A percentile compares a stretch with the other conserved stretches of the same genome.
Conservation (phyloP, 2,329 filamentous ascomycete species). For the Phialophora verrucosa region DNA sequence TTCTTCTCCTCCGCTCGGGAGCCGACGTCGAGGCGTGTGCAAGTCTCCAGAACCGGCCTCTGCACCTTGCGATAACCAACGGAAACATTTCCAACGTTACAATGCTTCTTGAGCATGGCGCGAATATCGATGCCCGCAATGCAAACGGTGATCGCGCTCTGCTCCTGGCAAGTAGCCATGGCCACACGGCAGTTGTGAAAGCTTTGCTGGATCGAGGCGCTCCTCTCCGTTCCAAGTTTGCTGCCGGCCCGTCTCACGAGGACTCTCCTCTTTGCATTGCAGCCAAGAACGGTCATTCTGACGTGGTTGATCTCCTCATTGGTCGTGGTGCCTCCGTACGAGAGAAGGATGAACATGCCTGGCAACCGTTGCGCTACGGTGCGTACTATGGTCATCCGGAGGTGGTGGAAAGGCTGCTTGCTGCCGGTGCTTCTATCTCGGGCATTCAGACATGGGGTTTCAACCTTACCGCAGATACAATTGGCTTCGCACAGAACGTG, state of each 20-base stretch:
- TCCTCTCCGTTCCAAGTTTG: conserved; percentile 5
- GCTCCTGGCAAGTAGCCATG: conserved; percentile 2
- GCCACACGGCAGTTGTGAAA: conserved; percentile 3
- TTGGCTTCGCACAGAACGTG: conserved; percentile 10
- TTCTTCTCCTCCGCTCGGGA: conserved; percentile 7
- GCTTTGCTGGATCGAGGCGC: conserved; percentile 8
- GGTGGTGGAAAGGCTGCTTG: conserved; percentile 9
- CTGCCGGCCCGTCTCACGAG: conserved; percentile 2
- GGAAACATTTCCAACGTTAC: conserved; percentile 1
- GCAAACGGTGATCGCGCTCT: conserved; percentile 9
- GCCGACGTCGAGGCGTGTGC: conserved; percentile 6
- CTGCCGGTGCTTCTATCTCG: conserved; percentile 1
- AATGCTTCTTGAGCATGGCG: conserved; percentile 5
- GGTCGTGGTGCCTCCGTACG: conserved; percentile 4
- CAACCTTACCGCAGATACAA: conserved; percentile 3
- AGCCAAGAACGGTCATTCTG: conserved; percentile 9
- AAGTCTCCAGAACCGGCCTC: conserved; percentile 3
- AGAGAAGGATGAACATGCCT: conserved; percentile 10
- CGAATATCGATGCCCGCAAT: conserved; percentile 8
- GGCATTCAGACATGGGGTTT: conserved; percentile 10
- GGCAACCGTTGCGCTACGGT: conserved; percentile 5
- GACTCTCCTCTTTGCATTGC: conserved; percentile 9
- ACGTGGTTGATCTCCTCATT: conserved; percentile 5
- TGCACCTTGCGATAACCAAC: background rate
- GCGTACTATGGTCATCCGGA: conserved; percentile 9